Evolutionary conservation across 148 eudicot genomes (phyloP).

Genomic region (Cornus suecica): DNA sequence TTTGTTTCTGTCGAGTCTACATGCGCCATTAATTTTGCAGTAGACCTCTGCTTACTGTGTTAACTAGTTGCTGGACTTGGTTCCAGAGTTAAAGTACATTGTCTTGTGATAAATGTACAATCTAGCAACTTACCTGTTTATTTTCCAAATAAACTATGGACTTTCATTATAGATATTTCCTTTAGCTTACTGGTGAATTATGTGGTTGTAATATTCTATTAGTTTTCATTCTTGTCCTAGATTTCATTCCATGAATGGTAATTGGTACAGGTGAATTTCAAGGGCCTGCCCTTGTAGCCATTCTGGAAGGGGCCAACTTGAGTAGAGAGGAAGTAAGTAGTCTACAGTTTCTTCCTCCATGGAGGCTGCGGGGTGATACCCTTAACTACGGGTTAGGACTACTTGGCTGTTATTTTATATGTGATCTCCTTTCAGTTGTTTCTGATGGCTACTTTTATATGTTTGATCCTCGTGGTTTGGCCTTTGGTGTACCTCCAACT

Average conservation of each 20-base stretch:
- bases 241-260: not conserved
- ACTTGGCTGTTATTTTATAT: conserved; percentile 69
- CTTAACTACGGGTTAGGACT: conserved; percentile 87
- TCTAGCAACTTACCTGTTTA: not conserved
- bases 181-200: not conserved
- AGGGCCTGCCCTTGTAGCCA: conserved; percentile 82
- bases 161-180: not conserved
- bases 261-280: conserved; percentile 80
- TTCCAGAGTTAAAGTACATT: not conserved
- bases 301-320: conserved; percentile 84
- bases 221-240: not conserved
- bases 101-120: conserved; percentile 3
- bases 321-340: conserved; percentile 90
- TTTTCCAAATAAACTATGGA: not conserved
- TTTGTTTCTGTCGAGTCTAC: not conserved
- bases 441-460: conserved; percentile 85
- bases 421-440: conserved; percentile 83
- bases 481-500: conserved; percentile 64
- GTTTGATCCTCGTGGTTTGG: conserved; percentile 92
- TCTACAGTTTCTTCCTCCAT: conserved; percentile 92
- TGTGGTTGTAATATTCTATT: not conserved
- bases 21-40: not conserved
- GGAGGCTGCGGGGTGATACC: conserved; percentile 87
- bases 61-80: not conserved
- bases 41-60: not conserved